Conservation (phyloP, 139 green algal genomes). For the Chlorella ohadii region DNA sequence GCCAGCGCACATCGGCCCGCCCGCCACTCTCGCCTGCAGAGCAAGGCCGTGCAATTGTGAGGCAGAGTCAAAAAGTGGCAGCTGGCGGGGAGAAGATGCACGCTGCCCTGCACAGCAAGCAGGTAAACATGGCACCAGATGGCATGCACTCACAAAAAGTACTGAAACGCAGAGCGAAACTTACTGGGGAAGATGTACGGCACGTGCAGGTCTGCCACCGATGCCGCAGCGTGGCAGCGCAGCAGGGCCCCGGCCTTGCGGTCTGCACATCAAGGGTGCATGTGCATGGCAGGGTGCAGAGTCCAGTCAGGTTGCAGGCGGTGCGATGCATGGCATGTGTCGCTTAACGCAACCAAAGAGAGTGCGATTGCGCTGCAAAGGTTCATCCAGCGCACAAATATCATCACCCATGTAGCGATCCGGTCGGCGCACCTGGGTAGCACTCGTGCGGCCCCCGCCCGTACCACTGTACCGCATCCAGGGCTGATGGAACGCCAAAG, state of each 20-base stretch:
- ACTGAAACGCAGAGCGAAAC: not conserved
- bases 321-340: no score
- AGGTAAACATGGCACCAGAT: no score
- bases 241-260: slow-evolving; percentile 68
- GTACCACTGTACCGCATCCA: slow-evolving; percentile 68
- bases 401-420: not conserved
- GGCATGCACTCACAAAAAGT: no score
- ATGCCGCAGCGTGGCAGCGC: slow-evolving; percentile 22
- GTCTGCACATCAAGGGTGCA: slow-evolving; percentile 51
- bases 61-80: not conserved
- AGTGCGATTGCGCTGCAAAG: no score
- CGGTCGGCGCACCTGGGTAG: slow-evolving; percentile 63
- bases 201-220: slow-evolving; percentile 66
- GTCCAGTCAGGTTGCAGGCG: no score
- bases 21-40: slow-evolving; percentile 77
- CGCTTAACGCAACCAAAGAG: no score
- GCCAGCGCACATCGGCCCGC: slow-evolving; percentile 75
- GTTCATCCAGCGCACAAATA: no score
- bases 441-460: slow-evolving; percentile 91
- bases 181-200: slow-evolving; percentile 90
- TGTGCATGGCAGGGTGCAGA: no score
- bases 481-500: slow-evolving; percentile 41
- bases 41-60: no score
- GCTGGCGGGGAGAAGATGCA: no score
- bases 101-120: no score